Evolutionary conservation across 106 monocot species (phyloP), one percentile per base, ranked within the genome.

Genomic region (Ottelia alismoides): DNA sequence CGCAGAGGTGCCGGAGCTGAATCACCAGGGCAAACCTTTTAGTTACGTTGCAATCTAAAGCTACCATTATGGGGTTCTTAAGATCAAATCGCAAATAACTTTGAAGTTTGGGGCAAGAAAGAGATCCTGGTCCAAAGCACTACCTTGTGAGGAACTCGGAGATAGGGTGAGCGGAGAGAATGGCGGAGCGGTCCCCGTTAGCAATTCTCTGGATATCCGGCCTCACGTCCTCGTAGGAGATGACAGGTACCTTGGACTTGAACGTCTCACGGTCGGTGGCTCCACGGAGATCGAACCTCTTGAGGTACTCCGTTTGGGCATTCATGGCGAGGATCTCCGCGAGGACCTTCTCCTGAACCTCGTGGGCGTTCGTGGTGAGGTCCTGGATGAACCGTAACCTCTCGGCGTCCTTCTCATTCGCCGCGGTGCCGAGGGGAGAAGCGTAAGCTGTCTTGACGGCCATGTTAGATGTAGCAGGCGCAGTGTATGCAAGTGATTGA

Each of bases 111-210:
- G n/a, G n/a, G n/a, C n/a, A n/a, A n/a, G n/a, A n/a, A n/a, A n/a
- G n/a, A n/a, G n/a, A n/a, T n/a, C n/a, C 5, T 1, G 0, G 4
- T 14, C 48, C 11, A 49, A 14, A 49, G 16, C 3, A 25, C 9
- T 7, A 67, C 67, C 67, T 68, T 20, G 68, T 68, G 31, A 68
- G 68, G 60, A 68, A 68, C 51, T 68, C 68, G 18, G 59, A 52
- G 32, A 68, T 52, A 22, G 68, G 68, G 32, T 60, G 68, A 9
- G 68, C 31, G 2, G 68, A 68, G 28, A 68, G 68, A 44, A 68
- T 68, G 18, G 58, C 43, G 9, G 68, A 68, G 14, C 52, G 58
- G 50, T 68, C 68, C 2, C 68, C 68, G 28, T 68, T 60, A 22
- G 68, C 68, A 29, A 68, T 68, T 31, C 68, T 50, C 60, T 68